Base-by-base conservation (phyloP, 805 yeast species). In the Metschnikowia peoriensis region DNA sequence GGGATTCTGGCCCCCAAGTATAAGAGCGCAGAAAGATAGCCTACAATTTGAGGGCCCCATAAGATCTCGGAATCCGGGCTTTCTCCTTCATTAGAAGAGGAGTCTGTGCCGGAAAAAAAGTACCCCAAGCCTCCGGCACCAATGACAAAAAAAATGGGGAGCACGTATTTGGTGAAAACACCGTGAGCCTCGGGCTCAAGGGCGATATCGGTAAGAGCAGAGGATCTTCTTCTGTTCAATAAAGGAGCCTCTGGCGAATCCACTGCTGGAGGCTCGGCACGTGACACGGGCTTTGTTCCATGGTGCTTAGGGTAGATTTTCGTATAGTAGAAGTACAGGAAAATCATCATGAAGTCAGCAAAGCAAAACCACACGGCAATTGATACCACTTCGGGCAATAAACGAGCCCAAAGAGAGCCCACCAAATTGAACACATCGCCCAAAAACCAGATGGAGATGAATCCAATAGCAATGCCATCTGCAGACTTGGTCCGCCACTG, bases 401-500 rank as follows among this genome's bases (percentile, higher is more conserved):
- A 71, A 0, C 77, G 75, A 0, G 89, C 94, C 88, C 88, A 82
- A 2, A 87, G 29, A 0, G 92, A 72, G 2, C 96, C 96, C 1
- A 73, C 61, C 38, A 88, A 72, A 64, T 88, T 88, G 57, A 84
- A 76, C 8, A 87, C 48, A 61, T 88, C 96, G 4, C 94, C 94
- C 15, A 83, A 59, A 39, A 85, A 77, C 94, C 94, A 88, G 48
- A 84, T 78, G 10, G 79, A 58, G 28, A 88, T 76, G 61, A 88
- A 87, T 6, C 84, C 79, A 34, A 85, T 76, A 38, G 93, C 82
- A 27, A 88, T 82, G 6, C 96, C 96, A 35, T 86, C 92, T 4
- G 90, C 88, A 15, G 84, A 78, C 62, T 88, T 83, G 49, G 83
- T 69, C 49, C 88, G 70, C 91, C 91, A 88, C 69, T 88, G 93